Conservation (phyloP, 73 alveolate genomes). For the Halteria grandinella region DNA sequence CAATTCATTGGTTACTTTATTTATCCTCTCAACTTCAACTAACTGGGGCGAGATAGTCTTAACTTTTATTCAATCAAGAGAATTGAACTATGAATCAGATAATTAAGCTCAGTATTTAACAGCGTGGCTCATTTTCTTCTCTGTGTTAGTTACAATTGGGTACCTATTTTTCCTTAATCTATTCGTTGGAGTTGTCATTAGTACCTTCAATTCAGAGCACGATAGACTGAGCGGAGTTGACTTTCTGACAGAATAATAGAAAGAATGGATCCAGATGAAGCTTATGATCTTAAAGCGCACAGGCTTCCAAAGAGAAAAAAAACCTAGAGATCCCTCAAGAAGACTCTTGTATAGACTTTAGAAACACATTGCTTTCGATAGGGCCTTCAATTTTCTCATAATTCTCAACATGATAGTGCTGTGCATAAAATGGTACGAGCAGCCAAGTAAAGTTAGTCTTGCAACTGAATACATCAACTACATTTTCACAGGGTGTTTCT, state of each 20-base stretch:
- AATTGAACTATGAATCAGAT: slow-evolving; percentile 29
- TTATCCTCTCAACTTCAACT: slow-evolving; percentile 55
- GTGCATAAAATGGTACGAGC: slow-evolving; percentile 39
- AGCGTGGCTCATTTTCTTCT: slow-evolving; percentile 4
- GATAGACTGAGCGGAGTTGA: too few species aligned
- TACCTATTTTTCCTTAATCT: slow-evolving; percentile 44
- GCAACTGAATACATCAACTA: slow-evolving; percentile 30
- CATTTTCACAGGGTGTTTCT: slow-evolving; percentile 21
- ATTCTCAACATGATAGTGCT: slow-evolving; percentile 52
- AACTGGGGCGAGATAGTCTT: too few species aligned
- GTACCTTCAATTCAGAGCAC: slow-evolving; percentile 24
- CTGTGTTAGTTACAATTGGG: slow-evolving; percentile 42
- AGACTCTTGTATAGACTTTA: not conserved
- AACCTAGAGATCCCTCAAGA: too few species aligned
- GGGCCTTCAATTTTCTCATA: too few species aligned
- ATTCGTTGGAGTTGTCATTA: slow-evolving; percentile 51
- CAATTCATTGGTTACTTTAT: slow-evolving; percentile 46
- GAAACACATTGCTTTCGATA: slow-evolving; percentile 31
- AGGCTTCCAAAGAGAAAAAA: not conserved
- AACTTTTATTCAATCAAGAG: slow-evolving; percentile 42
- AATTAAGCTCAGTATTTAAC: not conserved
- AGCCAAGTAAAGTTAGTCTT: not conserved
- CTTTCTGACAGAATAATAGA: slow-evolving; percentile 21
- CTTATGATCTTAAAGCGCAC: not conserved
- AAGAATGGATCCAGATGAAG: slow-evolving; percentile 46